Evolutionary conservation across 805 yeast genomes (phyloP).

Genomic region (Myxozyma nipponensis): DNA sequence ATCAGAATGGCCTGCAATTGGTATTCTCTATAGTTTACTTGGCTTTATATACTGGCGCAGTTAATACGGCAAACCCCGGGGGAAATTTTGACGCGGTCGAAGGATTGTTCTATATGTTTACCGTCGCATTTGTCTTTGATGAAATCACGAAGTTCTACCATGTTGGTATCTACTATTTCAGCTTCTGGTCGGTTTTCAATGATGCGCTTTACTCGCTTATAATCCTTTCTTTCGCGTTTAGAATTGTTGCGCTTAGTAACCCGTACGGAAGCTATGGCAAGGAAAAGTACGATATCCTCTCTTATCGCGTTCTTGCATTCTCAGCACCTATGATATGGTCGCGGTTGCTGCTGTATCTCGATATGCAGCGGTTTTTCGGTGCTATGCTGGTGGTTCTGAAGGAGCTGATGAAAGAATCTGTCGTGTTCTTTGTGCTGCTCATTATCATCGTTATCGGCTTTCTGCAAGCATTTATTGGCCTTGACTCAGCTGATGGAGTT

Average conservation of each 20-base stretch:
- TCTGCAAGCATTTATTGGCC: conserved; percentile 79
- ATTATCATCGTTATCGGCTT: conserved; percentile 72
- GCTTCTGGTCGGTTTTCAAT: conserved; percentile 77
- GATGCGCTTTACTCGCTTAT: conserved; percentile 62
- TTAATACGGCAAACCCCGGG: conserved; percentile 52
- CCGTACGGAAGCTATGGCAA: conserved; percentile 15
- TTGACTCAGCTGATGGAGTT: conserved; percentile 83
- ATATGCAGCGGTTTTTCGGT: conserved; percentile 77
- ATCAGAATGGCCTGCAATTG: conserved; percentile 73
- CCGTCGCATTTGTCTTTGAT: conserved; percentile 62
- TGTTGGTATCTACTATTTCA: conserved; percentile 62
- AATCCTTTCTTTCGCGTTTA: conserved; percentile 49
- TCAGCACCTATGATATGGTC: conserved; percentile 89
- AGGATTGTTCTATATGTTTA: conserved; percentile 54
- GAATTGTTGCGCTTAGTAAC: conserved; percentile 43
- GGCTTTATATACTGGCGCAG: conserved; percentile 55
- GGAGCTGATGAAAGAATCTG: conserved; percentile 80
- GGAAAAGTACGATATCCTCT: conserved; percentile 45
- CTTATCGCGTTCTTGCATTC: conserved; percentile 69
- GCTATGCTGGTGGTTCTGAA: conserved; percentile 82
- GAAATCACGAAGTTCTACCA: conserved; percentile 70
- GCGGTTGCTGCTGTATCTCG: conserved; percentile 68
- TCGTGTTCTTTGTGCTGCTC: conserved; percentile 74
- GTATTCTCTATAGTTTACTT: conserved; percentile 61
- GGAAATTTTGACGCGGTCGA: conserved; percentile 48